phyloP scores from a whole-genome alignment of 1,284 basidiomycete species.

The Boletus hoseneyae region DNA sequence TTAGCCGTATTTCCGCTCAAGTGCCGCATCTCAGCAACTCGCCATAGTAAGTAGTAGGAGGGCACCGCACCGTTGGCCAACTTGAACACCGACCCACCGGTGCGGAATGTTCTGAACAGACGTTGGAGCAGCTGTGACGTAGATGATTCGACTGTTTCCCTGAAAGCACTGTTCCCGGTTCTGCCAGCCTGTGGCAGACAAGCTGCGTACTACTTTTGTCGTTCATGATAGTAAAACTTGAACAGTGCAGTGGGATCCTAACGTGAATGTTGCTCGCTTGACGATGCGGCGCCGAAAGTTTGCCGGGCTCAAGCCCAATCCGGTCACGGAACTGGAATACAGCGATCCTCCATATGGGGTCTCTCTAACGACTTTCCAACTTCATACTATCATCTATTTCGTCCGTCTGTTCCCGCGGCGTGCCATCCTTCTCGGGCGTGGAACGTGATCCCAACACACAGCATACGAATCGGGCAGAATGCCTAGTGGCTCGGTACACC shows the following conservation, averaged over 20 bases:
- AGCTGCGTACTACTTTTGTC: no score
- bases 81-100: not conserved
- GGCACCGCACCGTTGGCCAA: not conserved
- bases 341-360: conserved; percentile 7
- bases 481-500: conserved; percentile 5
- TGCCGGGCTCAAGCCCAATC: conserved; percentile 3
- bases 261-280: not conserved
- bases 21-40: conserved; percentile 12
- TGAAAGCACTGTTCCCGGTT: no score
- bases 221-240: not conserved
- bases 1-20: conserved; percentile 27
- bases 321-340: conserved; percentile 1
- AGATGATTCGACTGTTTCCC: no score
- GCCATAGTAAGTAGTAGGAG: no score
- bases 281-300: conserved; percentile 1
- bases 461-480: conserved; percentile 10
- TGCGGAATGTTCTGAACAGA: no score
- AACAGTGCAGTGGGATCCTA: conserved; percentile 18
- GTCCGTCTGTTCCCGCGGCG: conserved; percentile 22
- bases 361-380: conserved; percentile 6
- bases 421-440: conserved; percentile 6
- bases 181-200: no score
- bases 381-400: conserved; percentile 4
- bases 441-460: conserved; percentile 1
- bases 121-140: no score